phyloP scores from a whole-genome alignment of 331 rosid species.

The Saraca asoca region DNA sequence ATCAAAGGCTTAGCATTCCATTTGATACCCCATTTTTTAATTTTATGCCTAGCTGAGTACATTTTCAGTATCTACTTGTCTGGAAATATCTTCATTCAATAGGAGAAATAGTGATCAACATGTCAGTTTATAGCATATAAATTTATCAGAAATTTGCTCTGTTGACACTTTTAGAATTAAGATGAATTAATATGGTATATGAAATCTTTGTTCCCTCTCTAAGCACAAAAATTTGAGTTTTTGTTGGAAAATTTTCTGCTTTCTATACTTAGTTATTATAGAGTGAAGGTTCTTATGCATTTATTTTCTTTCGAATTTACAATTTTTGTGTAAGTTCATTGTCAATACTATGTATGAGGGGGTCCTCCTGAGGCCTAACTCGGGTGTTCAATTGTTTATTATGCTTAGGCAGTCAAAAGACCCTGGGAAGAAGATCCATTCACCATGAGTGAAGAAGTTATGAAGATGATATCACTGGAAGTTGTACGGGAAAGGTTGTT shows the following conservation, averaged over 20 bases:
- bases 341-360: slow-evolving; percentile 1
- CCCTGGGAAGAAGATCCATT: slow-evolving; percentile 95
- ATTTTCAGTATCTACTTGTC: too few species aligned
- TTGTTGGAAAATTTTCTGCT: background rate
- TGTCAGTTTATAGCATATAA: too few species aligned
- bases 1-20: too few species aligned
- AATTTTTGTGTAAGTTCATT: slow-evolving; percentile 2
- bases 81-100: too few species aligned
- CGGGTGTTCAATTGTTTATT: slow-evolving; percentile 37
- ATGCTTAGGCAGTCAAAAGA: slow-evolving; percentile 77
- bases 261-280: background rate
- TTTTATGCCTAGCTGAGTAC: too few species aligned
- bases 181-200: background rate
- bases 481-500: slow-evolving; percentile 93
- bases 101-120: too few species aligned
- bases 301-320: background rate
- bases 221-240: background rate
- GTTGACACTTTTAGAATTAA: background rate
- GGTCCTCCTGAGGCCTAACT: slow-evolving; percentile 26
- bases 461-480: slow-evolving; percentile 86
- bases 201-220: background rate
- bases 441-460: slow-evolving; percentile 78
- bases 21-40: too few species aligned
- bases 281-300: slow-evolving; percentile 8
- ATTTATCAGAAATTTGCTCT: background rate